phyloP scores from a whole-genome alignment of 2,329 filamentous ascomycete species.

The Alternaria dauci region DNA sequence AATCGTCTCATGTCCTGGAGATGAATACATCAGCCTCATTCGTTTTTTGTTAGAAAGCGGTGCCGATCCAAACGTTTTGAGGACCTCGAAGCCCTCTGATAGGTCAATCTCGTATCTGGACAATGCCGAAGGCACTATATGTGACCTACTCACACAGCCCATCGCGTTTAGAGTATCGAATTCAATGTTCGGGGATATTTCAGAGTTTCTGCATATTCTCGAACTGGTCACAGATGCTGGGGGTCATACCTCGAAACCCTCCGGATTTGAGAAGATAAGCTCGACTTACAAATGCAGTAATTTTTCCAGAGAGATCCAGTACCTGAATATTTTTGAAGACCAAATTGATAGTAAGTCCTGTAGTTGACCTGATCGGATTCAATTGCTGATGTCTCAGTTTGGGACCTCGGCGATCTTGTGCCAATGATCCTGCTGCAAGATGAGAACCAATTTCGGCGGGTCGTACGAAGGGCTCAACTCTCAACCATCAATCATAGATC shows the following conservation, averaged over 20 bases:
- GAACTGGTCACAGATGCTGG: neutral
- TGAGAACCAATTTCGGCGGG: neutral
- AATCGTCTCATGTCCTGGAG: neutral
- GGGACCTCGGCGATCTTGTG: neutral
- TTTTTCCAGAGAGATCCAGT: fast-evolving
- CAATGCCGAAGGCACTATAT: neutral
- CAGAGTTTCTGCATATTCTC: neutral
- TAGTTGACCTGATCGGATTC: fast-evolving
- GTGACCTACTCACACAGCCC: neutral
- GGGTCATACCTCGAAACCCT: neutral
- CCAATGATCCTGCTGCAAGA: neutral
- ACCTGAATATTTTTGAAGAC: neutral
- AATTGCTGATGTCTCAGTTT: neutral
- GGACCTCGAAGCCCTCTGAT: no score
- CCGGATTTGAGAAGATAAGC: fast-evolving
- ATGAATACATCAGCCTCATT: neutral
- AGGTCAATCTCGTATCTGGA: no score
- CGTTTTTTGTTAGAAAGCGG: fast-evolving
- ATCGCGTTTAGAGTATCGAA: neutral
- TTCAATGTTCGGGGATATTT: no score
- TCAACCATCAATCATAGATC: neutral
- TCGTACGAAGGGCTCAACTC: neutral
- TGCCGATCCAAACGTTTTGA: neutral
- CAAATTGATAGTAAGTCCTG: neutral
- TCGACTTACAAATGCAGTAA: neutral